A percentile compares a stretch with the other conserved stretches of the same genome.
These are phyloP conservation scores for Kodamaea suecica DNA, from an alignment of 1,139 yeast species.

Conservation along the genomic window DNA sequence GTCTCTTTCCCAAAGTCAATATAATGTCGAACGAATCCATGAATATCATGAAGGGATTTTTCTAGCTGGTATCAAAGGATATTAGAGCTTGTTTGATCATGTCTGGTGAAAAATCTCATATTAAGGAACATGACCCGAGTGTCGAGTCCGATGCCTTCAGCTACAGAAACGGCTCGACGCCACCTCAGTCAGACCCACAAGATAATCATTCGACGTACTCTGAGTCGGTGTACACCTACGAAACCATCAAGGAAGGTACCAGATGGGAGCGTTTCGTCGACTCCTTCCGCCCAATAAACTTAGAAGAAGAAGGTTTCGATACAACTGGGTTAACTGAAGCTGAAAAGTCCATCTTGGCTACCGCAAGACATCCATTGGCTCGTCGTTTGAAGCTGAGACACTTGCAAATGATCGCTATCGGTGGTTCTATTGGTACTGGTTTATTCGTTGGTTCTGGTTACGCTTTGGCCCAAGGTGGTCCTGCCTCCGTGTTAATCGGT, in stretches of 20 bases:
- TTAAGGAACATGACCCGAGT: conserved; percentile 2
- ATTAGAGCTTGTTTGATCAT: too few species aligned
- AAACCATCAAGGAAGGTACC: conserved; percentile 16
- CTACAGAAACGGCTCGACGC: conserved; percentile 12
- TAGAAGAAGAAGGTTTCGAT: conserved; percentile 42
- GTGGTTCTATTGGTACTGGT: conserved; percentile 39
- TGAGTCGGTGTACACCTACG: conserved; percentile 15
- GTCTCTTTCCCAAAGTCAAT: too few species aligned
- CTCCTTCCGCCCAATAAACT: conserved; percentile 40
- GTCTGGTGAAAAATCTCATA: too few species aligned
- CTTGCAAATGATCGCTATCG: conserved; percentile 29
- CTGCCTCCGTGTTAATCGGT: conserved; percentile 37
- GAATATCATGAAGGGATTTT: too few species aligned
- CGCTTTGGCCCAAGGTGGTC: conserved; percentile 66
- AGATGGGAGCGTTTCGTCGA: conserved; percentile 26
- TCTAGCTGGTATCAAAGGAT: too few species aligned
- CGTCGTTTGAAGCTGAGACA: conserved; percentile 29
- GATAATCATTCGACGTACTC: conserved; percentile 7
- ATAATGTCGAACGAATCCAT: too few species aligned
- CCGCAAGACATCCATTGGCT: conserved; percentile 24
- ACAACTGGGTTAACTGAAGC: conserved; percentile 22
- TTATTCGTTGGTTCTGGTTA: conserved; percentile 67
- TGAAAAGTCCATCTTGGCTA: conserved; percentile 35
- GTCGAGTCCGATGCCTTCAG: conserved; percentile 16
- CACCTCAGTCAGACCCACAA: not conserved